Conservation (phyloP, 345 rosid genomes). For the Dipteronia dyeriana region DNA sequence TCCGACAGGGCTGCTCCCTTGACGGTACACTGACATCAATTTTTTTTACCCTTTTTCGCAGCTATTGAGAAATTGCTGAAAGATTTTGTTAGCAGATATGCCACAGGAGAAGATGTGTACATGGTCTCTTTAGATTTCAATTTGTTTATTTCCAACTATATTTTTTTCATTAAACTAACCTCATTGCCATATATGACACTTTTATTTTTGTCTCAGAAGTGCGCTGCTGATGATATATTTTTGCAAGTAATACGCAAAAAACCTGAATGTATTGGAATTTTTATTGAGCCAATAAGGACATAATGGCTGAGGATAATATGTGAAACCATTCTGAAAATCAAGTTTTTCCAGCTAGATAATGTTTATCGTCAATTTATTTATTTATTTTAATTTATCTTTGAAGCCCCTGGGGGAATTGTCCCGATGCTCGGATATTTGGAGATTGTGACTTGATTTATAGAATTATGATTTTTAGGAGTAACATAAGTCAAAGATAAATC, state of each 20-base stretch:
- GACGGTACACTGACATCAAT: not conserved
- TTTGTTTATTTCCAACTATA: not conserved
- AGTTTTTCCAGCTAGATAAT: conserved; percentile 4
- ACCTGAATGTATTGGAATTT: too few species aligned
- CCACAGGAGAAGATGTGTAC: conserved; percentile 51
- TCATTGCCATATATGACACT: not conserved
- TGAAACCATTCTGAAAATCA: not conserved
- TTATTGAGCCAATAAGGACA: not conserved
- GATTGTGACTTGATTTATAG: not conserved
- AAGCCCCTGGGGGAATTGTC: not conserved
- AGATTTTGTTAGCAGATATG: conserved; percentile 36
- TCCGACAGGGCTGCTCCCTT: not conserved
- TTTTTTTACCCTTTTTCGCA: conserved; percentile 19
- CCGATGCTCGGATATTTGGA: not conserved
- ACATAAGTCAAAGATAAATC: not conserved
- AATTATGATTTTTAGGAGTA: not conserved
- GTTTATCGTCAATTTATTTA: not conserved
- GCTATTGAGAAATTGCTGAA: conserved; percentile 58
- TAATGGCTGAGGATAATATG: not conserved
- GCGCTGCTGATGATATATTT: not conserved
- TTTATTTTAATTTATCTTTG: not conserved
- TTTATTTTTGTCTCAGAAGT: not conserved
- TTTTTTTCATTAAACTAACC: not conserved
- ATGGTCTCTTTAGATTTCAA: conserved; percentile 34
- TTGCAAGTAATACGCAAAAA: not conserved